phyloP scores from a whole-genome alignment of 139 green algal genomes.

The Chlorella sorokiniana region DNA sequence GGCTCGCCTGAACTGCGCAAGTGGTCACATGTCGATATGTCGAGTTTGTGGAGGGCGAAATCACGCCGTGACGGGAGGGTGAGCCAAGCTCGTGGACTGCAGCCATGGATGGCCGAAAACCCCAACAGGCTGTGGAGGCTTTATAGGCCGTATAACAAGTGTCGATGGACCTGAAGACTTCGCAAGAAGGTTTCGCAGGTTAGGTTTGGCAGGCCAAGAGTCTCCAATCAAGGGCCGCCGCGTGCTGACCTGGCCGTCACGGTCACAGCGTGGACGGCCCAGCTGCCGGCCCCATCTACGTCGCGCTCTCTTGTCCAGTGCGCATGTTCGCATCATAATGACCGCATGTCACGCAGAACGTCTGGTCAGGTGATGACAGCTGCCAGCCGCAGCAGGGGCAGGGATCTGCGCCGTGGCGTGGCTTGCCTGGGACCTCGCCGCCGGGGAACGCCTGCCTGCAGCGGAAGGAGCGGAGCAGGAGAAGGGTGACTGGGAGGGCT shows the following conservation, averaged over 20 bases:
- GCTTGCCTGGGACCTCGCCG: conserved; percentile 34
- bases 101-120: no score
- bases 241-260: neutral
- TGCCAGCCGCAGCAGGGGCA: conserved; percentile 50
- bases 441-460: conserved; percentile 19
- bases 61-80: no score
- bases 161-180: no score
- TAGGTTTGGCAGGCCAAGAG: no score
- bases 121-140: no score
- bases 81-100: no score
- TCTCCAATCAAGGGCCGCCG: neutral
- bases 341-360: conserved; percentile 47
- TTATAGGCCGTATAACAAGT: no score
- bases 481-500: neutral
- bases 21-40: no score
- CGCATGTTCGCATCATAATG: conserved; percentile 42
- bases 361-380: conserved; percentile 29
- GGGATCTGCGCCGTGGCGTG: conserved; percentile 36
- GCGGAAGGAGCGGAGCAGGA: no score
- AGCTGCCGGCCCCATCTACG: neutral
- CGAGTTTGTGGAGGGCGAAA: no score
- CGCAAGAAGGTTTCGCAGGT: no score
- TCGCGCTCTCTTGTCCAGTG: neutral
- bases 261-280: neutral
- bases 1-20: no score